phyloP scores from a whole-genome alignment of 768 basidiomycete genomes.

The Lactarius trivialis region DNA sequence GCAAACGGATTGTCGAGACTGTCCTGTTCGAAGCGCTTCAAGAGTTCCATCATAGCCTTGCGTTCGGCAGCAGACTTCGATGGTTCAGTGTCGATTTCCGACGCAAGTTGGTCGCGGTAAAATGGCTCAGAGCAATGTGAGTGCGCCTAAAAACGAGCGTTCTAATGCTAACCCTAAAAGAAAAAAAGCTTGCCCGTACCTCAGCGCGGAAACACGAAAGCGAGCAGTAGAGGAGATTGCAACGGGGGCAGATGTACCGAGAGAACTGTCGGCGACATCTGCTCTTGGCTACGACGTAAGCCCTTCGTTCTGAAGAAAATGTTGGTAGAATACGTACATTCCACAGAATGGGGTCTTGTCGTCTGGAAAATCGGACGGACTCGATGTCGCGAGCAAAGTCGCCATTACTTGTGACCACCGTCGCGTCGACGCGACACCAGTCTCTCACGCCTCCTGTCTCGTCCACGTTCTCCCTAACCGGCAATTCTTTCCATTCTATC shows the following conservation, averaged over 20 bases:
- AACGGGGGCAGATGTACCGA: conserved; percentile 76
- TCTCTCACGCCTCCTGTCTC: too few species aligned
- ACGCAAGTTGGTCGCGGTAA: conserved; percentile 68
- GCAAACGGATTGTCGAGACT: conserved; percentile 34
- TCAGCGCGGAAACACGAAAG: conserved; percentile 66
- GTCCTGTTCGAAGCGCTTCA: conserved; percentile 69
- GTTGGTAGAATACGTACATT: background rate
- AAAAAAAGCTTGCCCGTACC: background rate
- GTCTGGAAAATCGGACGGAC: background rate
- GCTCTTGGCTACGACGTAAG: background rate
- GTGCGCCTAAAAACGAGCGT: conserved; percentile 41
- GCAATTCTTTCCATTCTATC: too few species aligned
- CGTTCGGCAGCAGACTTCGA: conserved; percentile 54
- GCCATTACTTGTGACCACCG: background rate
- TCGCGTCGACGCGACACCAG: too few species aligned
- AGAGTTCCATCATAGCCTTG: conserved; percentile 57
- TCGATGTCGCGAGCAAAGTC: background rate
- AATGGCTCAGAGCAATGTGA: conserved; percentile 75
- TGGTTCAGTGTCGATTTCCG: conserved; percentile 50
- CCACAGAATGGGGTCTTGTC: conserved; percentile 7
- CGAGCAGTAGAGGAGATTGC: conserved; percentile 79
- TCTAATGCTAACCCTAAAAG: background rate
- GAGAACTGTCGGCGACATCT: conserved; percentile 74
- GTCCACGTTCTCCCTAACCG: too few species aligned
- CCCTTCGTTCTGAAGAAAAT: background rate